Evolutionary conservation across 2,329 filamentous ascomycete species (phyloP).

Genomic region (Calonectria leucothoes): DNA sequence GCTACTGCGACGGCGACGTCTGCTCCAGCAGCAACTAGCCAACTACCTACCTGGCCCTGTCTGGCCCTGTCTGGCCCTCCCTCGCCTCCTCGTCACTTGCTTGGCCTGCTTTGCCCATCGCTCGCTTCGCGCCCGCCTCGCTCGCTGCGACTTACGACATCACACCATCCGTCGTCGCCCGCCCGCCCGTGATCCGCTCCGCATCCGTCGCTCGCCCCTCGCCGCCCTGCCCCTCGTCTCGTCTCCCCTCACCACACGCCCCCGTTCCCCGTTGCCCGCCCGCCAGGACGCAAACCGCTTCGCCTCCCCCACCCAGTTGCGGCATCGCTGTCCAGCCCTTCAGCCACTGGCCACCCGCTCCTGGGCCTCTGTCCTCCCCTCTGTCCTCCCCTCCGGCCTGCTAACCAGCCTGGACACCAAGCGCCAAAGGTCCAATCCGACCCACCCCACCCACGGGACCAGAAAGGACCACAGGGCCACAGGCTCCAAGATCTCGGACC

Average conservation of each 20-base stretch:
- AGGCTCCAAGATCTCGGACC: slow-evolving; percentile 47
- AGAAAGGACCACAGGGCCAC: slow-evolving; percentile 42
- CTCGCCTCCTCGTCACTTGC: neutral
- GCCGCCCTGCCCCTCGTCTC: slow-evolving; percentile 16
- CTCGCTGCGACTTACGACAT: slow-evolving; percentile 20
- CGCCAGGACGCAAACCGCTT: slow-evolving; percentile 35
- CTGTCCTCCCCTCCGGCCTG: slow-evolving; percentile 16
- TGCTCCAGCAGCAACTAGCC: slow-evolving; percentile 1
- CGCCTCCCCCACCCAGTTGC: slow-evolving; percentile 44
- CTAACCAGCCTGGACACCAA: slow-evolving; percentile 31
- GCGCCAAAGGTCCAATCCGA: slow-evolving; percentile 37
- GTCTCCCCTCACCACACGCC: slow-evolving; percentile 12
- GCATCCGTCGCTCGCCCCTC: slow-evolving; percentile 19
- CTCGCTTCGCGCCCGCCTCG: neutral
- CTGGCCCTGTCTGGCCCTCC: neutral
- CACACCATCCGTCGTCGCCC: slow-evolving; percentile 23
- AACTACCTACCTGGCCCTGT: neutral
- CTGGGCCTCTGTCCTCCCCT: slow-evolving; percentile 13
- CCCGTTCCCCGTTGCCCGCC: slow-evolving; percentile 25
- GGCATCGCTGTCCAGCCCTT: slow-evolving; percentile 43
- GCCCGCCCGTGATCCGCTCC: slow-evolving; percentile 22
- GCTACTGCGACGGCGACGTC: slow-evolving; percentile 11
- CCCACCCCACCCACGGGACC: slow-evolving; percentile 42
- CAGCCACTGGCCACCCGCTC: slow-evolving; percentile 43
- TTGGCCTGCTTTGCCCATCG: neutral